phyloP scores from a whole-genome alignment of 345 rosid species.

The Turnera subulata region DNA sequence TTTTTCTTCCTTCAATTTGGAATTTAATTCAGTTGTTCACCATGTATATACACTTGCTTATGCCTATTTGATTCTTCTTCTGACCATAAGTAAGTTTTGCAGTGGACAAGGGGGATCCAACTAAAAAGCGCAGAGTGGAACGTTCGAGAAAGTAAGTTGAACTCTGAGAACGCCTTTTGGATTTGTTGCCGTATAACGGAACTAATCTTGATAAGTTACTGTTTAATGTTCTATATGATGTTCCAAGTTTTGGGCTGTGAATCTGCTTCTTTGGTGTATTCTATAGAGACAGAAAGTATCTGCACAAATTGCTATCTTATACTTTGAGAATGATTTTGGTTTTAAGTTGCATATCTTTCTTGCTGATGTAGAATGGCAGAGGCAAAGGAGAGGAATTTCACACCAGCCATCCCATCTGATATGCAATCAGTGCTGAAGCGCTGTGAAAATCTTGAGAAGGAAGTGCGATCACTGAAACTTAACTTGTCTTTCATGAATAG shows the following conservation, averaged over 20 bases:
- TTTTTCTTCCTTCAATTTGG: too few relatives aligned
- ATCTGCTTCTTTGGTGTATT: not conserved
- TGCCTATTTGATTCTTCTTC: slow-evolving; percentile 4
- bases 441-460: slow-evolving; percentile 70
- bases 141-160: slow-evolving; percentile 62
- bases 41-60: not conserved
- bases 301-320: not conserved
- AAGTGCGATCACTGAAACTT: slow-evolving; percentile 72
- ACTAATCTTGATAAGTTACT: too few relatives aligned
- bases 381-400: slow-evolving; percentile 59
- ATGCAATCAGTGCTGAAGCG: slow-evolving; percentile 54
- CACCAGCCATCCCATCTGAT: slow-evolving; percentile 51
- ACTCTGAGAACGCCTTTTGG: not conserved
- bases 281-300: not conserved
- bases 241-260: not conserved
- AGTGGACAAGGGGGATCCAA: slow-evolving; percentile 63
- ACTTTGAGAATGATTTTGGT: not conserved
- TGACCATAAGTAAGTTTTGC: slow-evolving; percentile 31
- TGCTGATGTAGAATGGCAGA: slow-evolving; percentile 62
- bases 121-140: slow-evolving; percentile 73
- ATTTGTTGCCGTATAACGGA: too few relatives aligned
- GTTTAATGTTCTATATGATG: not conserved
- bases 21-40: not conserved
- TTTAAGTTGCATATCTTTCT: too few relatives aligned
- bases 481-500: slow-evolving; percentile 77